Conservation (phyloP, 768 basidiomycete genomes). For the Suillus cothurnatus region DNA sequence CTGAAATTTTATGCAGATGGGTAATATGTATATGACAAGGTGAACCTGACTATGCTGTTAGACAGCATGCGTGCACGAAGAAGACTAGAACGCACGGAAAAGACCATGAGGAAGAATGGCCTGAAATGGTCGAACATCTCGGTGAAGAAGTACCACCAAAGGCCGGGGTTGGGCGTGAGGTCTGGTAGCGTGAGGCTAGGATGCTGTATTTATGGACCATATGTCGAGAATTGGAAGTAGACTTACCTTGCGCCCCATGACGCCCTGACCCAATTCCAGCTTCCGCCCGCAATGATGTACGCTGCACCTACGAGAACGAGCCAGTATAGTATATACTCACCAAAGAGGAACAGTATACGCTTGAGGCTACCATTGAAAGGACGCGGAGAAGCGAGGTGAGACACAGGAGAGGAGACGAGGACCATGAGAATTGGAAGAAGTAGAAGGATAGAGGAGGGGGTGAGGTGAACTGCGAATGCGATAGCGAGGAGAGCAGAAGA, state of each 20-base stretch:
- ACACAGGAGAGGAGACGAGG: slow-evolving; percentile 59
- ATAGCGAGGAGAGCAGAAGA: slow-evolving; percentile 64
- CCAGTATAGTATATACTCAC: slow-evolving; percentile 56
- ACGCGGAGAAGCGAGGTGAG: slow-evolving; percentile 66
- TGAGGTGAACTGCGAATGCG: slow-evolving; percentile 72
- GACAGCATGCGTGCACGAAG: not conserved
- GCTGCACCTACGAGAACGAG: slow-evolving; percentile 43
- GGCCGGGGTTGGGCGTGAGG: slow-evolving; percentile 89
- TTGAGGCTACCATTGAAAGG: slow-evolving; percentile 23
- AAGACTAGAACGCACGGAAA: slow-evolving; percentile 62
- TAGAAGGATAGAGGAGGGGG: slow-evolving; percentile 69
- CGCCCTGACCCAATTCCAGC: slow-evolving; percentile 67
- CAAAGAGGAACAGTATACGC: slow-evolving; percentile 31
- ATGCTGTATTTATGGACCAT: not conserved
- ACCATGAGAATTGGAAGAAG: slow-evolving; percentile 69
- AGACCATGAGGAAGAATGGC: slow-evolving; percentile 92
- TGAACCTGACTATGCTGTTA: slow-evolving; percentile 60
- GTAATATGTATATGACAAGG: slow-evolving; percentile 77
- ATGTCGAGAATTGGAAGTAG: not conserved
- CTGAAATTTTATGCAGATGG: slow-evolving; percentile 89
- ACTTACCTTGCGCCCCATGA: slow-evolving; percentile 86
- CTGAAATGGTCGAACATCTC: slow-evolving; percentile 99
- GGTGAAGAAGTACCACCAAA: slow-evolving; percentile 99
- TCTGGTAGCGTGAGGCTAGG: slow-evolving; percentile 80
- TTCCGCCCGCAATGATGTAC: slow-evolving; percentile 60